Evolutionary conservation across 2,329 filamentous ascomycete genomes (phyloP).

Genomic region (Pseudocercospora vitis): DNA sequence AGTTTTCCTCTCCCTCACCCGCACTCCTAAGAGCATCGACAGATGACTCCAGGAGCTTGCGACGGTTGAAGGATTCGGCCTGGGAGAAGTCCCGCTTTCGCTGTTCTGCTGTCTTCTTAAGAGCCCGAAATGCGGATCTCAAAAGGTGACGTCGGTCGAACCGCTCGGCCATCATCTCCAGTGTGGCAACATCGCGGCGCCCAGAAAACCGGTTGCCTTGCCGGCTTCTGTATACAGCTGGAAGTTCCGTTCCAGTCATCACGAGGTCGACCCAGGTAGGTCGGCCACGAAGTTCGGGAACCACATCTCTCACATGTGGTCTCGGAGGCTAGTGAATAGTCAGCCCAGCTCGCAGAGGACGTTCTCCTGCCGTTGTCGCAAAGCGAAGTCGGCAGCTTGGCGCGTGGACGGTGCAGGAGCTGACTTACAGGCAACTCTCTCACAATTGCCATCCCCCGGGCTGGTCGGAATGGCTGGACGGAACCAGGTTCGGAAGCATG

Average conservation of each 20-base stretch:
- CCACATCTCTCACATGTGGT: background rate
- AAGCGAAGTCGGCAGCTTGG: too few species aligned
- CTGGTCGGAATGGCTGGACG: background rate
- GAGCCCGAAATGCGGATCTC: background rate
- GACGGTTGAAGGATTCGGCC: background rate
- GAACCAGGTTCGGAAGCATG: background rate
- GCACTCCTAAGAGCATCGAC: background rate
- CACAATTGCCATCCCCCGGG: too few species aligned
- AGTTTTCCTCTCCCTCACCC: too few species aligned
- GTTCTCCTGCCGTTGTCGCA: too few species aligned
- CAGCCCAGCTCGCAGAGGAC: background rate
- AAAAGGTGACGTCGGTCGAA: background rate
- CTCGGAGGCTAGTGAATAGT: background rate
- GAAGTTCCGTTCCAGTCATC: background rate
- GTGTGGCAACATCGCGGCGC: background rate
- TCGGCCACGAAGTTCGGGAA: background rate
- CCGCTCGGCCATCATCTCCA: conserved; percentile 1
- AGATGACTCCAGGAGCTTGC: background rate
- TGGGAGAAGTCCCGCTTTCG: background rate
- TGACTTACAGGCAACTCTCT: too few species aligned
- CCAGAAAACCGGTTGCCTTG: background rate
- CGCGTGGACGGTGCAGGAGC: too few species aligned
- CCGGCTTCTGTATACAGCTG: background rate
- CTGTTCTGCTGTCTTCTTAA: background rate
- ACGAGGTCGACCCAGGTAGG: background rate